Evolutionary conservation across 805 yeast genomes (phyloP), one percentile per base, ranked within the genome.

Genomic region (fission yeast (Schizosaccharomyces pombe)): DNA sequence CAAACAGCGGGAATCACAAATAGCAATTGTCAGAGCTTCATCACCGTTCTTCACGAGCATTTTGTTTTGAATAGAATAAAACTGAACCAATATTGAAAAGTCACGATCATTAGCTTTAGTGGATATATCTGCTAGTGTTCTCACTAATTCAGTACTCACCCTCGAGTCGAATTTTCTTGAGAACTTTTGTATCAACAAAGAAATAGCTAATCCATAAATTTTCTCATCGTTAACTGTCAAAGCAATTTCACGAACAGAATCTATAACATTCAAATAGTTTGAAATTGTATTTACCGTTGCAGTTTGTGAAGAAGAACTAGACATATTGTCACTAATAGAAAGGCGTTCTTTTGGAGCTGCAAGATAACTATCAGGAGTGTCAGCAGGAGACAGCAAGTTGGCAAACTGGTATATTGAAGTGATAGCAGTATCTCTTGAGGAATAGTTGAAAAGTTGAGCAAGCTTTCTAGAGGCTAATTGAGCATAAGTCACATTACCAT

Each of bases 371-470:
- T 5, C 49, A 16, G 30, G 55, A 47, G 1, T 57, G 53, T 8
- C 54, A 40, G 51, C 52, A 52, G 47, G 59, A 54, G 80, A 75
- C 32, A 89, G 67, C 57, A 82, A 65, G 63, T 91, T 91, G 19
- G 83, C 77, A 58, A 89, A 71, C 0, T 93, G 79, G 66, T 91
- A 91, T 54, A 91, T 78, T 1, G 89, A 75, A 5, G 94, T 80
- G 6, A 86, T 83, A 24, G 82, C 79, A 1, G 84, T 77, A 62
- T 86, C 95, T 62, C 85, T 89, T 19, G 86, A 76, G 6, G 53
- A 49, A 16, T 16, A 30, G 24, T 30, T 49, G 14, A 49, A 30
- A 14, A 49, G 24, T 19, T 26, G 33, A 6, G 53, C 53, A 8
- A 49, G 32, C 9, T 32, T 30, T 32, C 22, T 28, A 32, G 39